Conservation (phyloP, 768 basidiomycete species). For the Lactarius sanguifluus region DNA sequence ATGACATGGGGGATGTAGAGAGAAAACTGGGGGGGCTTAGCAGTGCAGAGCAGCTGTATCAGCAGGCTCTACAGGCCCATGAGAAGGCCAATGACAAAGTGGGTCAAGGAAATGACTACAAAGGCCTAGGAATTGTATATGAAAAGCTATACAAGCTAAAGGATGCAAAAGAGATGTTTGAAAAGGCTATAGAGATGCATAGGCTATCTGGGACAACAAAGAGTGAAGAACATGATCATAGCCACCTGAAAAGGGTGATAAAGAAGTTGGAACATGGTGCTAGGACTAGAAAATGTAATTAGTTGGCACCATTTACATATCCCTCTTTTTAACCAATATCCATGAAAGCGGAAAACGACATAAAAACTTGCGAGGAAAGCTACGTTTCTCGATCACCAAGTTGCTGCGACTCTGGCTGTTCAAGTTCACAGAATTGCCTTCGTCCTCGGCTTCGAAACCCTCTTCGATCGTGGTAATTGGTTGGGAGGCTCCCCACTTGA, state of each 20-base stretch:
- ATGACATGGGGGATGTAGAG: conserved; percentile 19
- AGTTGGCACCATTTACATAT: neutral
- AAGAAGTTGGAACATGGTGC: conserved; percentile 4
- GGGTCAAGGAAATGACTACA: conserved; percentile 24
- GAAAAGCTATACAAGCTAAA: conserved; percentile 14
- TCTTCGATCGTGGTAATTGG: neutral
- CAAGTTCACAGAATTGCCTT: neutral
- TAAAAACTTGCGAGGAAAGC: too few species aligned
- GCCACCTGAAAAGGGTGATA: conserved; percentile 8
- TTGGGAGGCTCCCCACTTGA: neutral
- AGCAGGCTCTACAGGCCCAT: conserved; percentile 14
- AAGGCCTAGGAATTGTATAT: conserved; percentile 18
- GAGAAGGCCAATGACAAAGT: conserved; percentile 20
- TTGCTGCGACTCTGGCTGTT: neutral
- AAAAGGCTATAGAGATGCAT: conserved; percentile 24
- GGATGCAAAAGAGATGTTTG: conserved; percentile 22
- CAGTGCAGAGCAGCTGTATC: conserved; percentile 14
- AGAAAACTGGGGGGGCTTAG: neutral
- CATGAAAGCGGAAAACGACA: too few species aligned
- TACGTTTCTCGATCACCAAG: neutral
- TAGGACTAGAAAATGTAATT: neutral
- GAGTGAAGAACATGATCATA: conserved; percentile 18
- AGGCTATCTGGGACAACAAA: conserved; percentile 1
- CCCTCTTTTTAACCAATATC: too few species aligned
- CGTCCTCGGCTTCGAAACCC: neutral